Evolutionary conservation across 768 basidiomycete species (phyloP).

Genomic region (Amanita pallidorosea): DNA sequence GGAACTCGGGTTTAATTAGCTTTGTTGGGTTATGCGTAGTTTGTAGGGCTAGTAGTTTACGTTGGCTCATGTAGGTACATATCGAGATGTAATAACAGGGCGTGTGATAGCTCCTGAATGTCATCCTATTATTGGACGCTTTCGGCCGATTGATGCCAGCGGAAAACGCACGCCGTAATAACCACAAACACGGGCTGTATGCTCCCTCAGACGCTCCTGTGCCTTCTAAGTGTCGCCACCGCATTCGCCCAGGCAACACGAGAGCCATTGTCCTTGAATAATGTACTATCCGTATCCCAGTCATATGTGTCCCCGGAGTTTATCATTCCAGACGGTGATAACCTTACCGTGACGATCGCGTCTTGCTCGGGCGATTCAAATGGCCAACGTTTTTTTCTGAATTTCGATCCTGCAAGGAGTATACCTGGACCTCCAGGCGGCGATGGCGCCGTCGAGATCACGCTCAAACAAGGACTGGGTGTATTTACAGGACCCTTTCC

Average conservation of each 20-base stretch:
- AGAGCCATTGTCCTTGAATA: conserved; percentile 24
- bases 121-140: too few relatives aligned
- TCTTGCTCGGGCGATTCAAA: conserved; percentile 26
- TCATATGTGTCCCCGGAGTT: conserved; percentile 22
- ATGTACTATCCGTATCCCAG: conserved; percentile 21
- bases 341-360: conserved; percentile 37
- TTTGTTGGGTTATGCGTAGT: neutral
- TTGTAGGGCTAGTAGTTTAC: neutral
- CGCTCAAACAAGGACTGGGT: conserved; percentile 36
- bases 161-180: conserved; percentile 1
- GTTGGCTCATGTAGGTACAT: conserved; percentile 4
- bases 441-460: conserved; percentile 35
- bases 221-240: conserved; percentile 20
- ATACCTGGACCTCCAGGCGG: conserved; percentile 28
- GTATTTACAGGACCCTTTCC: conserved; percentile 35
- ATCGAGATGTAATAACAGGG: neutral
- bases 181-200: too few relatives aligned
- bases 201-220: conserved; percentile 26
- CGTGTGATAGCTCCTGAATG: neutral
- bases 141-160: neutral
- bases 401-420: conserved; percentile 17
- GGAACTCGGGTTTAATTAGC: neutral
- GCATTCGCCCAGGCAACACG: conserved; percentile 19
- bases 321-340: conserved; percentile 26
- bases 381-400: conserved; percentile 46